Base-by-base conservation (phyloP, 441 rosid genomes). In the Rhodomyrtus psidioides region DNA sequence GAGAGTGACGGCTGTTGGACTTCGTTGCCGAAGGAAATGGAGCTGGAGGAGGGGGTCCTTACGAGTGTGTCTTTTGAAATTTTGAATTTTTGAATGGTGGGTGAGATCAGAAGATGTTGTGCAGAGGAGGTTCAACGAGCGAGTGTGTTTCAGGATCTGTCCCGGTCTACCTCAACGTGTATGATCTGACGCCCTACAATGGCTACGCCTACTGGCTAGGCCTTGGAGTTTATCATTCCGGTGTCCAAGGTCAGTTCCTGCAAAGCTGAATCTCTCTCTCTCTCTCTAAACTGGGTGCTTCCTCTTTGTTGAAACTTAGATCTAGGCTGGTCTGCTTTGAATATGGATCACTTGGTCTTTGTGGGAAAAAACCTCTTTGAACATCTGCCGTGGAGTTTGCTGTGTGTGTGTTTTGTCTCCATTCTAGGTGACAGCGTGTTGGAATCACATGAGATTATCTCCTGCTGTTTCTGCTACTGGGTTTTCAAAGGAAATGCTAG, bases 161-260 rank as follows among this genome's bases (percentile, higher is more conserved):
- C 24, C 96, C 98, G 3, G 99, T 97, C 86, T 91, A 92, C 90
- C 98, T 97, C 34, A 97, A 97, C 84, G 99, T 97, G 15, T 97
- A 97, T 88, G 99, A 97, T 92, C 95, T 97, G 84, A 97, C 99
- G 65, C 96, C 98, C 26, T 85, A 95, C 70, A 97, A 97, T 93
- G 98, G 99, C 85, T 97, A 95, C 84, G 97, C 98, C 84, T 96
- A 96, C 85, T 97, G 99, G 99, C 87, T 97, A 84, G 99, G 99
- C 42, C 98, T 97, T 83, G 98, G 99, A 24, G 98, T 94, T 55
- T 97, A 96, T 86, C 99, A 97, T 91, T 97, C 99, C 59, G 99
- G 99, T 21, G 98, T 97, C 85, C 94, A 97, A 97, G 99, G 99
- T 97, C 85, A 34, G 91, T 90, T 27, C 65, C 57, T 88, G 14